These are phyloP conservation scores for Ilex asprella DNA, from an alignment of 257 asterid genomes.

Conservation along the genomic window DNA sequence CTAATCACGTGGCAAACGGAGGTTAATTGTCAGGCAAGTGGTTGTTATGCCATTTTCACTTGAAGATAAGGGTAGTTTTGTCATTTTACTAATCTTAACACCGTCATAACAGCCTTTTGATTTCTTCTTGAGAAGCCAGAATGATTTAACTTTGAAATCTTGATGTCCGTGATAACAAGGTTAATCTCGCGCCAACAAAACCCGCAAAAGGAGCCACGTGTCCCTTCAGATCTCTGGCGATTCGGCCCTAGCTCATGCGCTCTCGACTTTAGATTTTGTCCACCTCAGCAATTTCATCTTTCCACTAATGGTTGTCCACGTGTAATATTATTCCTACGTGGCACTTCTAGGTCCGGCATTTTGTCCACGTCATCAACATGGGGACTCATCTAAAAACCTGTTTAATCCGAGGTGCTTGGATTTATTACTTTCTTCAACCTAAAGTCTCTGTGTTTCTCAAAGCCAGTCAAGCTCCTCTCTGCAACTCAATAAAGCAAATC, in stretches of 20 bases:
- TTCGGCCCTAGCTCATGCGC: slow-evolving; percentile 25
- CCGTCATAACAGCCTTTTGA: background rate
- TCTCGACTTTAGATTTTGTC: slow-evolving; percentile 50
- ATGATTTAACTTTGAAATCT: no score
- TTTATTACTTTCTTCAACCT: slow-evolving; percentile 3
- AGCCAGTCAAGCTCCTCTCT: background rate
- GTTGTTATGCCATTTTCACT: no score
- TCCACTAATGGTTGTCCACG: slow-evolving; percentile 13
- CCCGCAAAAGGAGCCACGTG: slow-evolving; percentile 38
- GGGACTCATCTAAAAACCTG: background rate
- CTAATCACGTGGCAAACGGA: slow-evolving; percentile 14
- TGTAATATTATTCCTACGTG: slow-evolving; percentile 32
- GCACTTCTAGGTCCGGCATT: slow-evolving; percentile 24
- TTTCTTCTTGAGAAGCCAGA: background rate
- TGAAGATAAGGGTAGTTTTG: slow-evolving; percentile 2
- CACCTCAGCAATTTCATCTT: slow-evolving; percentile 21
- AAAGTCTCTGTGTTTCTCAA: slow-evolving; percentile 10
- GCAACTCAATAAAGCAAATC: slow-evolving; percentile 9
- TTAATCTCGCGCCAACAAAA: background rate
- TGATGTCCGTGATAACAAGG: slow-evolving; percentile 23
- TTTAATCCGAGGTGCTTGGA: no score
- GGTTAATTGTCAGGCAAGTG: no score
- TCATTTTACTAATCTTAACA: slow-evolving; percentile 7
- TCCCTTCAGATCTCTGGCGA: slow-evolving; percentile 33
- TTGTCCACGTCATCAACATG: slow-evolving; percentile 28